These are phyloP conservation scores for Funneliformis caledonium DNA, from an alignment of 371 early-diverging fungal species.

Conservation along the genomic window DNA sequence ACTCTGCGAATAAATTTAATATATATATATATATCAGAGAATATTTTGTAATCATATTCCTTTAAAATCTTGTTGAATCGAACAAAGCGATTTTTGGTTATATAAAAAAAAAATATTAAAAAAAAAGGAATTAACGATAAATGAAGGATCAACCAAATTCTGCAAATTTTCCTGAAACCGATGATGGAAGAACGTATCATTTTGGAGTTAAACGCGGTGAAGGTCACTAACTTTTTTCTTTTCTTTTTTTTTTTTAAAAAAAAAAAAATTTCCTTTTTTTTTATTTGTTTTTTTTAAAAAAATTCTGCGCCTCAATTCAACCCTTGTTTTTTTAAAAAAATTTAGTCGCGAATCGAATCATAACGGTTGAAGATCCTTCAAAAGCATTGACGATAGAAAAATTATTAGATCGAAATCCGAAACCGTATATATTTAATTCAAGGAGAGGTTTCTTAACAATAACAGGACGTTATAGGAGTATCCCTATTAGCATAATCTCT, in stretches of 20 bases:
- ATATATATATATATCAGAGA: too few species aligned
- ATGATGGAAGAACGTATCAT: constrained; percentile 86
- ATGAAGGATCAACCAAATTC: constrained; percentile 43
- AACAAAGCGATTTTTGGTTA: not conserved
- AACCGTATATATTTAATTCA: constrained; percentile 52
- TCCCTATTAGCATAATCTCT: constrained; percentile 86
- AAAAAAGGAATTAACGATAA: not conserved
- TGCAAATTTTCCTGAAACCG: constrained; percentile 87
- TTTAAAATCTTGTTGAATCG: not conserved
- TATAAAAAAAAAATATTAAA: not conserved
- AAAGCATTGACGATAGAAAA: constrained; percentile 76
- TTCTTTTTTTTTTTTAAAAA: not conserved
- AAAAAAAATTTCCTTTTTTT: not conserved
- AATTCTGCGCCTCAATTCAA: not conserved
- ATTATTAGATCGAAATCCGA: constrained; percentile 56
- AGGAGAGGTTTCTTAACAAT: constrained; percentile 90
- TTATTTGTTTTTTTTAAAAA: not conserved
- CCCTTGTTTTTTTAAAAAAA: not conserved
- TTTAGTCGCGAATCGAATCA: constrained; percentile 81
- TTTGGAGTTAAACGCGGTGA: constrained; percentile 81
- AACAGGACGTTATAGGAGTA: constrained; percentile 83
- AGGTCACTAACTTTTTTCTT: constrained; percentile 4
- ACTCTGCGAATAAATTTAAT: too few species aligned
- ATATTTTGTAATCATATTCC: too few species aligned
- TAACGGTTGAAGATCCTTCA: constrained; percentile 91